Base-by-base conservation (phyloP, 75 land plant species). In the Azolla pinnata region DNA sequence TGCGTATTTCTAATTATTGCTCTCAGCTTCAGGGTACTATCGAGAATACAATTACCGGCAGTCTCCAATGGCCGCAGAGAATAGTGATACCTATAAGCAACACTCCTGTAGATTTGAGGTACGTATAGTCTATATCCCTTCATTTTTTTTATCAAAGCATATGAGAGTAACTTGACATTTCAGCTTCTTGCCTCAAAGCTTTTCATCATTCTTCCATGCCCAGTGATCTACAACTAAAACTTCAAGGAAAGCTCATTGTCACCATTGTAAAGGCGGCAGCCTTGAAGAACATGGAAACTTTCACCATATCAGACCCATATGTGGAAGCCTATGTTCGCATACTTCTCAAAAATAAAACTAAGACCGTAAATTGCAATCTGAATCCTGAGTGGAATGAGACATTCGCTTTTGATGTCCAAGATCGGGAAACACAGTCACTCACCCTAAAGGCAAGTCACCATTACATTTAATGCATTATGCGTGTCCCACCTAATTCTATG, bases 261-360 rank as follows among this genome's bases (percentile, higher is more conserved):
- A 81, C 79, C 26, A 72, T 95, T 9, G 76, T 84, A 27, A 83
- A 66, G 70, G 99, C 88, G 21, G 74, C 62, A 63, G 38, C 68
- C 4, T 62, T 95, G 68, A 95, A 86, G 59, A 95, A 87, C 74
- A 74, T 68, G 97, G 99, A 95, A 70, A 68, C 67, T 67, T 62
- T 95, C 56, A 97, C 97, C 47, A 90, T 86, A 72, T 90, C 97
- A 44, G 99, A 95, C 77, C 99, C 99, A 2, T 95, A 95, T 66
- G 85, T 73, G 29, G 74, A 70, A 29, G 56, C 84, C 20, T 67
- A 79, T 56, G 73, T 95, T 25, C 91, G 97, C 21, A 79, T 82
- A 16, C 68, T 83, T 31, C 84, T 86, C 60, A 90, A 95, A 66
- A 67, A 70, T 40, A 95, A 86, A 72, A 90, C 99, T 21, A 80